A percentile compares a stretch with the other conserved stretches of the same genome.
Conservation (phyloP, 2,329 filamentous ascomycete genomes). For the Fusarium udum region DNA sequence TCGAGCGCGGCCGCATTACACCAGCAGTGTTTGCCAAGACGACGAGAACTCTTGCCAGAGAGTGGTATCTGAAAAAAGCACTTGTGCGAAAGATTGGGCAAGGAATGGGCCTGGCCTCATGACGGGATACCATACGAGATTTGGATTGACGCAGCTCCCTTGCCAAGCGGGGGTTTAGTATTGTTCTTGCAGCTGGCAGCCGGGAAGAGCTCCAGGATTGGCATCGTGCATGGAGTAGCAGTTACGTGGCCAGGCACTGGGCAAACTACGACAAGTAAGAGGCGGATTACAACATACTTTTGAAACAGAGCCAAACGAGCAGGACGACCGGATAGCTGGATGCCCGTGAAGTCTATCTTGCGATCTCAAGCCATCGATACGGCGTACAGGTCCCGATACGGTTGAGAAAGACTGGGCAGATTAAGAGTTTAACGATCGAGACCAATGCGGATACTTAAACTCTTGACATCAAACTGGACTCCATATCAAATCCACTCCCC, state of each 20-base stretch:
- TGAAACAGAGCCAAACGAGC: constrained; percentile 12
- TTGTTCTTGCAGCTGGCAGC: constrained; percentile 23
- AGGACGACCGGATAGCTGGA: constrained; percentile 12
- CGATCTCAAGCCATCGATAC: constrained; percentile 6
- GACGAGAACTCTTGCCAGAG: constrained; percentile 76
- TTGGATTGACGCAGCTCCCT: constrained; percentile 3
- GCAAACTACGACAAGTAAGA: constrained; percentile 3
- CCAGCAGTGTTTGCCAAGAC: constrained; percentile 81
- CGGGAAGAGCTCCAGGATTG: constrained; percentile 9
- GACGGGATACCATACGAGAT: constrained; percentile 4
- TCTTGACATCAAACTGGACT: background rate
- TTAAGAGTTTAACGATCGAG: constrained; percentile 6
- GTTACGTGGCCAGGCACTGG: background rate
- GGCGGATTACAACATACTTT: constrained; percentile 10
- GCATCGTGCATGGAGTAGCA: background rate
- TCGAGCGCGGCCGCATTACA: constrained; percentile 76
- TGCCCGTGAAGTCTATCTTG: constrained; percentile 11
- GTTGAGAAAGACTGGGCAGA: background rate
- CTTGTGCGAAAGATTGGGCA: constrained; percentile 79
- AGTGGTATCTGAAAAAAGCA: constrained; percentile 87
- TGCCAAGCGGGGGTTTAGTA: constrained; percentile 24
- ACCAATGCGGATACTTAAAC: background rate
- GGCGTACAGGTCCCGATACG: background rate
- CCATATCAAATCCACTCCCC: background rate
- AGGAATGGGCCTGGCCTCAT: constrained; percentile 73